Base-by-base conservation (phyloP, 2,329 filamentous ascomycete genomes). In the Ceratocystiopsis brevicomis region DNA sequence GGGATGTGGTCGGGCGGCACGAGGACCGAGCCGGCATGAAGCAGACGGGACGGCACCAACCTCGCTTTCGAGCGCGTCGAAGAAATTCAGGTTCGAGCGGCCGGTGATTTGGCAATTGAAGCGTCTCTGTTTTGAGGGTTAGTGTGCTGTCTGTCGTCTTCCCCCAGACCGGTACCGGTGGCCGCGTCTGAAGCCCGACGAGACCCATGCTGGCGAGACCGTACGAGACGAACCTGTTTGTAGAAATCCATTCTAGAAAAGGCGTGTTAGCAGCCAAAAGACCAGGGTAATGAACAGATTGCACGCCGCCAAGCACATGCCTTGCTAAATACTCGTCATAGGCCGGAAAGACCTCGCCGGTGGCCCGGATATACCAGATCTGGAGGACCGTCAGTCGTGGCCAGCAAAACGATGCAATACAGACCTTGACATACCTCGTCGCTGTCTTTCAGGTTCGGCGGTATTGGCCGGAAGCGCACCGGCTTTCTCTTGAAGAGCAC, bases 21-120 rank as follows among this genome's bases (percentile, higher is more conserved):
- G 18, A n/a, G n/a, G n/a, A n/a, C n/a, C n/a, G n/a, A n/a, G n/a
- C n/a, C n/a, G n/a, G n/a, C n/a, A n/a, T n/a, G n/a, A n/a, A n/a
- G n/a, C n/a, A 21, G 21, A 21, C 4, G 25, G 25, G 25, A 8
- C 5, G 21, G 40, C 12, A 65, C 78, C 50, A 70, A 92, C 85
- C 74, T 95, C 86, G 63, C 85, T 93, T 60, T 83, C 77, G 30
- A 88, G 71, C 21, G 90, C 90, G 52, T 94, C 85, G 55, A 95
- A 95, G 60, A 92, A 98, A 4, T 76, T 88, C 51, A 95, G 67
- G 43, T 81, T 81, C 30, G 86, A 92, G 59, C 93, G 88, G 43
- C 90, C 90, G 13, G 86, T 94, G 51, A 96, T 92, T 57, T 93
- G 83, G 61, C 92, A 94, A 48, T 92, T 94, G 60, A 96, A 98